Base-by-base conservation (phyloP, 208 protist genomes). In the Trypanosoma cruzi region DNA sequence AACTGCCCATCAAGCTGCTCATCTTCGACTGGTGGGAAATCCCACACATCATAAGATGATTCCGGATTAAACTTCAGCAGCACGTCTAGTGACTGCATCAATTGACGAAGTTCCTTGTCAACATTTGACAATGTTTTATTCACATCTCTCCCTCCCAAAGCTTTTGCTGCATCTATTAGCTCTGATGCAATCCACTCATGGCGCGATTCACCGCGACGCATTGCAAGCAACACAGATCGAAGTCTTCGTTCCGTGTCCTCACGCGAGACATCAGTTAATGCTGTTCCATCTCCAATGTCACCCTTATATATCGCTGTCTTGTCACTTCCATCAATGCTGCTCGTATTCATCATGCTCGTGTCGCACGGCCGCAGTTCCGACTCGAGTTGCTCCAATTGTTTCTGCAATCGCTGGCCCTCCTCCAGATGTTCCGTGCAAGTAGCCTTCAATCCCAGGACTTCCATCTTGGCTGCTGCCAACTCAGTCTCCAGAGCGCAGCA, bases 311-410 rank as follows among this genome's bases (percentile, higher is more conserved):
- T 50, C 37, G 50, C 54, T 28, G 28, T 32, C 34, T 36, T 70
- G 26, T 36, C 34, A 28, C 52, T 22, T 10, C 13, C n/a, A 52
- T 32, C 36, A 36, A 18, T 60, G 24, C 42, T 63, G 28, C 29
- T 52, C 16, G 11, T 29, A 18, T 48, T 60, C 8, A 32, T 65
- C 8, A 24, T 61, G 57, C 58, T 28, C 16, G 13, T 50, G 28
- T 29, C 31, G 26, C 31, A 60, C 22, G 18, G 31, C 31, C 48
- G 26, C 26, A 66, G 2, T 1, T 69, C 48, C 22, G 42, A 18
- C 24, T 71, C 49, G 37, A 71, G 50, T 60, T 64, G 14, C 24
- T 59, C n/a, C 44, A 72, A 44, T 36, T 70, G 71, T 44, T 72
- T 37, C 48, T 64, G 46, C 20, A 64, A 70, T n/a, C 8, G 50